Base-by-base conservation (phyloP, 306 rosid genomes). In the Astragalus membranaceus region DNA sequence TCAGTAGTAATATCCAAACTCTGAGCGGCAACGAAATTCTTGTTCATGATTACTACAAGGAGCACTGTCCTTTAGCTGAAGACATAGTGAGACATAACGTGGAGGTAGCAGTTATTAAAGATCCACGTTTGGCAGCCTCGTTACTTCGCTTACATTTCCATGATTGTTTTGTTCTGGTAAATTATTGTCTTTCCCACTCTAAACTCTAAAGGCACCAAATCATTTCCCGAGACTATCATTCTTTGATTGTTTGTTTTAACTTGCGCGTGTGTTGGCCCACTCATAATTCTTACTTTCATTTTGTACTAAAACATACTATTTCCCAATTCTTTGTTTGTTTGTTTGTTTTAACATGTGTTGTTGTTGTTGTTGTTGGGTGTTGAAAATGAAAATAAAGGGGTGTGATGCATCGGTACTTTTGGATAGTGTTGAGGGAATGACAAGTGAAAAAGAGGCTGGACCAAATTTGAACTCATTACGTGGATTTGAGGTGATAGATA, bases 71-170 rank as follows among this genome's bases (percentile, higher is more conserved):
- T 10, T 67, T 78, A 26, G 90, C 81, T 0, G 97, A 93, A 82
- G 86, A 82, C 44, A 93, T 93, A 2, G 88, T 90, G 59, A 81
- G 83, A 63, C 89, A 78, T 36, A 78, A 74, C 14, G 85, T 93
- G 5, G 84, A 80, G 72, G 81, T 69, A 67, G 94, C 85, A 1
- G 79, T 85, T 47, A 29, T 64, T 14, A 93, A 67, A 82, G 89
- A 93, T 65, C 97, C 94, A 37, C 88, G 94, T 55, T 76, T 90
- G 84, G 98, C 96, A 41, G 98, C 94, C 9, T 88, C 97, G 0
- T 74, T 93, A 64, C 98, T 93, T 36, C 97, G 97, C 67, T 70
- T 93, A 69, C 98, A 93, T 76, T 93, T 93, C 47, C 98, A 93
- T 13, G 97, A 93, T 86, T 93, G 98, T 39, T 93, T 93, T 66